Evolutionary conservation across 352 stramenopile genomes (phyloP).

Genomic region (Globisporangium orthogonon): DNA sequence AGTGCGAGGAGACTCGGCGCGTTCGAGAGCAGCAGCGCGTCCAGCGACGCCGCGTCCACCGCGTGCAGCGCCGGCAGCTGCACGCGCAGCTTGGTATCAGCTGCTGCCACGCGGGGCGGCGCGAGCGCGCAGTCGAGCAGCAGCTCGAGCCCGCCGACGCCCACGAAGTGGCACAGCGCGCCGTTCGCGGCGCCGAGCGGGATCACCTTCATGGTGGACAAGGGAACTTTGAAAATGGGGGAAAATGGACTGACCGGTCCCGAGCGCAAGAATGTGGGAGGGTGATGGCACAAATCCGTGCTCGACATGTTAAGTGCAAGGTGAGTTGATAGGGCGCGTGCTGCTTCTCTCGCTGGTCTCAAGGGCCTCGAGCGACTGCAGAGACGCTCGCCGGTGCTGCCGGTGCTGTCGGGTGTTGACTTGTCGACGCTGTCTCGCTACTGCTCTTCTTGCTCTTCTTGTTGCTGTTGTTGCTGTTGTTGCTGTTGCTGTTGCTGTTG

Average conservation of each 20-base stretch:
- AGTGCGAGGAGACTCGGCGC: conserved; percentile 60
- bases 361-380: too few species aligned
- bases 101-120: conserved; percentile 3
- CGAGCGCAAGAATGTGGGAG: too few species aligned
- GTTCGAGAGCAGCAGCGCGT: conserved; percentile 75
- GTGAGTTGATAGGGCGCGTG: too few species aligned
- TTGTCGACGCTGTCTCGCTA: neutral
- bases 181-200: conserved; percentile 34
- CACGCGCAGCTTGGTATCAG: conserved; percentile 17
- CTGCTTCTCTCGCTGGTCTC: too few species aligned
- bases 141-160: conserved; percentile 70
- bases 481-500: too few species aligned
- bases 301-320: too few species aligned
- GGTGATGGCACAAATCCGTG: too few species aligned
- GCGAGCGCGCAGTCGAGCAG: conserved; percentile 71
- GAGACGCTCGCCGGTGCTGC: too few species aligned
- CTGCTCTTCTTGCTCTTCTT: conserved; percentile 47
- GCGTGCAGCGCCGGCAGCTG: conserved; percentile 29
- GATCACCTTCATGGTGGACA: neutral
- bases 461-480: conserved; percentile 8
- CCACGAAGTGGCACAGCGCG: conserved; percentile 74
- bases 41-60: conserved; percentile 57
- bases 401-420: too few species aligned
- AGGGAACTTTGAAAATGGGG: too few species aligned
- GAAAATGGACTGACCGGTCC: too few species aligned